Percentiles rank a stretch among this genome's conserved stretches.
phyloP scores from a whole-genome alignment of 768 basidiomycete genomes.

The Termitomyces sp. region DNA sequence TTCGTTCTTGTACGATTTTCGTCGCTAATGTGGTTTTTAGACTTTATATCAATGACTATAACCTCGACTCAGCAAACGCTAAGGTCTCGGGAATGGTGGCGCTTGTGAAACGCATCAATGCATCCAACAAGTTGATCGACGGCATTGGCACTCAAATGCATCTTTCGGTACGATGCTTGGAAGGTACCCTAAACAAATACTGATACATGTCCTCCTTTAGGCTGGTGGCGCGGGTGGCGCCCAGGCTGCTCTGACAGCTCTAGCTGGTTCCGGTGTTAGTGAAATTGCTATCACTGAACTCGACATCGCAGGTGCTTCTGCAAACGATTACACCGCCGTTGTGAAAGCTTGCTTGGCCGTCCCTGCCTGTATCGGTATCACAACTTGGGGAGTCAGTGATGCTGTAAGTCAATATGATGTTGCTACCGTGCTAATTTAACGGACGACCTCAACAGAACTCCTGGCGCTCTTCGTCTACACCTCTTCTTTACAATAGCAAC shows the following conservation, averaged over 20 bases:
- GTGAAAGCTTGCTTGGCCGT: slow-evolving; percentile 45
- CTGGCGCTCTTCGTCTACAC: slow-evolving; percentile 24
- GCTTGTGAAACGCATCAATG: slow-evolving; percentile 40
- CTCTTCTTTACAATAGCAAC: slow-evolving; percentile 29
- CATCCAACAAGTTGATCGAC: slow-evolving; percentile 40
- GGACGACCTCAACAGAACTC: slow-evolving; percentile 22
- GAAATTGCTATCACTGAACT: slow-evolving; percentile 52
- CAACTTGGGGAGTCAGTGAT: slow-evolving; percentile 50
- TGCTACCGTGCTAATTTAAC: neutral
- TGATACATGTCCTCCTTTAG: slow-evolving; percentile 18
- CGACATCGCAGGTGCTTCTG: slow-evolving; percentile 36
- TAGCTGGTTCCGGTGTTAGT: slow-evolving; percentile 38
- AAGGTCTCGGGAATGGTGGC: slow-evolving; percentile 41
- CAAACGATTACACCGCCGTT: slow-evolving; percentile 20
- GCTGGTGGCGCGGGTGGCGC: slow-evolving; percentile 40
- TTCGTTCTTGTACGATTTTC: no score
- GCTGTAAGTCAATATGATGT: slow-evolving; percentile 26
- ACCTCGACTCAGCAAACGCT: slow-evolving; percentile 49
- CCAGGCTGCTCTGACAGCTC: slow-evolving; percentile 41
- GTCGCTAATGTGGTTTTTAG: slow-evolving; percentile 9
- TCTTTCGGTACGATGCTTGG: slow-evolving; percentile 24
- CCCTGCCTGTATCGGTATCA: slow-evolving; percentile 45
- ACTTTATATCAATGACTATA: slow-evolving; percentile 45
- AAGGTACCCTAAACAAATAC: neutral
- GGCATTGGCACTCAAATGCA: slow-evolving; percentile 54